Evolutionary conservation across 2,329 filamentous ascomycete genomes (phyloP), one percentile per base, ranked within the genome.

Genomic region (Xylaria polymorpha): DNA sequence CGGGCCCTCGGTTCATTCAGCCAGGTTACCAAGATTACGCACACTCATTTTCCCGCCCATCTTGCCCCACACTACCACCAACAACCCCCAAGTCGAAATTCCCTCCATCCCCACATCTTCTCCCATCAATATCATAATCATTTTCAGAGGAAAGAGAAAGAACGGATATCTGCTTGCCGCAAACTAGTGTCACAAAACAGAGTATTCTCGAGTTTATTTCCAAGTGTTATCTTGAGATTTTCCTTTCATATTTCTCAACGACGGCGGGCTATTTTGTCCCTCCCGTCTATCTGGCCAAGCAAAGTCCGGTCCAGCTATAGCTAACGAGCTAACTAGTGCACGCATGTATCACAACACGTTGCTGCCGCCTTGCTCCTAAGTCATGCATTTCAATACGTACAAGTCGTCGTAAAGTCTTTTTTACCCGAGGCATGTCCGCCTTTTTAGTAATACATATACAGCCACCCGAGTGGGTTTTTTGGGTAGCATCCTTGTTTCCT

Each of bases 381-480:
- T 56, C 37, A 69, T 69, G 61, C 66, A 66, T 69, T 57, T 43
- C 66, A 65, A 66, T 62, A 66, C 67, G 44, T 67, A 67, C 56
- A 66, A 61, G 35, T 62, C 41, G 56, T 69, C 69, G 66, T 69
- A 64, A 69, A 48, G 18, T 44, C 35, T 56, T 66, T 71, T 69
- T 64, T 67, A 69, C 51, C 68, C 72, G 68, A 66, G 64, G 68
- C 63, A 53, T 62, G 57, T 57, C 65, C 66, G 56, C 61, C 67
- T 65, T 70, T 70, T 59, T 75, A 75, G 70, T 76, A 74, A 68
- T 75, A 75, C 75, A 76, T 73, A 73, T 73, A 71, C 67, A 71
- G 68, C 67, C 59, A 46, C 61, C 62, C 58, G 51, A 14, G 68
- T 51, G 58, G 48, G 25, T 29, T 29, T 67, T 62, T 68, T 70